Percentiles rank a stretch among this genome's conserved stretches.
These are phyloP conservation scores for Astraeus odoratus DNA, from an alignment of 768 basidiomycete genomes.

Conservation along the genomic window DNA sequence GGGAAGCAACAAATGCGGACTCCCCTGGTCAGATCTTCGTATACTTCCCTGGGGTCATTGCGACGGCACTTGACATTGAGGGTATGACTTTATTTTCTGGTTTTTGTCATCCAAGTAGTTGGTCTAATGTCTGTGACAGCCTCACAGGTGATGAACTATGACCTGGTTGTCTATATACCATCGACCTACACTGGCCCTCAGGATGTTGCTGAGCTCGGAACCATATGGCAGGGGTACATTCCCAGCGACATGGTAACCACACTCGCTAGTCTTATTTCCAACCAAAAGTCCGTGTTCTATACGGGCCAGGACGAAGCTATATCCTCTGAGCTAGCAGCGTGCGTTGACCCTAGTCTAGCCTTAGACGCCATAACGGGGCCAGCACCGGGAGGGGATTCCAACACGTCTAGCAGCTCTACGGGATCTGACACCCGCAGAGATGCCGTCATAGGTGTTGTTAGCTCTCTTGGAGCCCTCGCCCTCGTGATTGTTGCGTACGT, in stretches of 20 bases:
- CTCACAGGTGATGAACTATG: conserved; percentile 39
- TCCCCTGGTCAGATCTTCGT: conserved; percentile 75
- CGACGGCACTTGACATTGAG: conserved; percentile 37
- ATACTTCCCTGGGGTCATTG: conserved; percentile 50
- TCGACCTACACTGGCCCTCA: conserved; percentile 38
- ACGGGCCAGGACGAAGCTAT: conserved; percentile 38
- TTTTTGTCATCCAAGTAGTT: conserved; percentile 12
- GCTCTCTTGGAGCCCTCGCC: conserved; percentile 72
- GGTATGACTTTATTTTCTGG: conserved; percentile 25
- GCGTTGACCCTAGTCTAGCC: conserved; percentile 64
- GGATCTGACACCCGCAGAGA: conserved; percentile 50
- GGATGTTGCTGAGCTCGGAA: conserved; percentile 50
- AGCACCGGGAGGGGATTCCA: conserved; percentile 17
- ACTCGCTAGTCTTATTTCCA: conserved; percentile 61
- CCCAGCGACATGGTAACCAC: conserved; percentile 45
- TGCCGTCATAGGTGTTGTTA: conserved; percentile 89
- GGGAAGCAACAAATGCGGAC: conserved; percentile 50
- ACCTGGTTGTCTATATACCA: conserved; percentile 67
- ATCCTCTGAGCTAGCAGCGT: conserved; percentile 50
- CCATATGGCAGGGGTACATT: conserved; percentile 69
- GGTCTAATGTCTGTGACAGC: conserved; percentile 28
- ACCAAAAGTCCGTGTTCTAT: conserved; percentile 58
- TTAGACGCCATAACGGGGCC: conserved; percentile 43
- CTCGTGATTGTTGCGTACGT: conserved; percentile 68
- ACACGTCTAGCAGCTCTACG: conserved; percentile 18